phyloP scores from a whole-genome alignment of 2,329 filamentous ascomycete species.

The Bipolaris bicolor region DNA sequence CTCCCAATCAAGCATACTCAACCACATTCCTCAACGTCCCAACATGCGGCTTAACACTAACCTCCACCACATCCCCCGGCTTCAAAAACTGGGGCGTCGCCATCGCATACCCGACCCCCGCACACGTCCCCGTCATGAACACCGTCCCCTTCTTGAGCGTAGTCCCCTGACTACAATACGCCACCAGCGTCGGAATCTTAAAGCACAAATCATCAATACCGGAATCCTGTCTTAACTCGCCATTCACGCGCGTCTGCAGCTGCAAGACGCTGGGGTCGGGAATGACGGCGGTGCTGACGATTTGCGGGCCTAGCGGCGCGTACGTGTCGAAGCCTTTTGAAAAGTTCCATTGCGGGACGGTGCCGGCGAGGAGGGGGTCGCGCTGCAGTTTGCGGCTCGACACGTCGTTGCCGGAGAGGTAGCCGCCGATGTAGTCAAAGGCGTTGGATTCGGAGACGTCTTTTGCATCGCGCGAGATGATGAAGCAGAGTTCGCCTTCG shows the following conservation, averaged over 20 bases:
- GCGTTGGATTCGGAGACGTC: conserved; percentile 56
- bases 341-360: conserved; percentile 64
- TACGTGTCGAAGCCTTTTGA: conserved; percentile 64
- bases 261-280: conserved; percentile 52
- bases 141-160: conserved; percentile 56
- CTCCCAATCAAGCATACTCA: conserved; percentile 30
- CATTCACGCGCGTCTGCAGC: conserved; percentile 58
- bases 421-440: conserved; percentile 59
- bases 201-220: conserved; percentile 58
- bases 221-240: conserved; percentile 55
- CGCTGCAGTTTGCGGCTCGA: conserved; percentile 60
- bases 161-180: conserved; percentile 55
- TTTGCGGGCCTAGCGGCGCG: conserved; percentile 59
- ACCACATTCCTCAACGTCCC: conserved; percentile 45
- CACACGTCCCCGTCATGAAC: conserved; percentile 58
- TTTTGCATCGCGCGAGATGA: conserved; percentile 61
- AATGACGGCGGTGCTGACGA: conserved; percentile 55
- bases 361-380: conserved; percentile 57
- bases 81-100: conserved; percentile 46
- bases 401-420: conserved; percentile 63
- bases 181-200: conserved; percentile 53
- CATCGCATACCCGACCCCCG: conserved; percentile 52
- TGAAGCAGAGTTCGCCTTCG: conserved; percentile 50
- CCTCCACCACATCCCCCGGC: conserved; percentile 44
- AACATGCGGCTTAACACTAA: conserved; percentile 36